Conservation (phyloP, 225 moss, liverwort and hornwort species). For the Marchantia polymorpha region DNA sequence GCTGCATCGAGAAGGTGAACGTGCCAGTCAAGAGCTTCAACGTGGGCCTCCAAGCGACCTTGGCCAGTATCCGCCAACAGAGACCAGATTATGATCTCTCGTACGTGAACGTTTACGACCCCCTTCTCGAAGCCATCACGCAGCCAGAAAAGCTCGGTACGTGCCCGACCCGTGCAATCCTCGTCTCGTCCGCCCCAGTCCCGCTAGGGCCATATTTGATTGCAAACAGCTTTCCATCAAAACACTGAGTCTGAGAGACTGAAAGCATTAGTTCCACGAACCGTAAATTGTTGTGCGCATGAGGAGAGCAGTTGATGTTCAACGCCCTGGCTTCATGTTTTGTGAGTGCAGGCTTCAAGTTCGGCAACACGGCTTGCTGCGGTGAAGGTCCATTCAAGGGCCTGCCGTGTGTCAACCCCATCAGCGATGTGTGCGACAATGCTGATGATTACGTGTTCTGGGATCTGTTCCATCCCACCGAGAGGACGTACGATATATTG, state of each 20-base stretch:
- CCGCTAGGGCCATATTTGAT: background rate
- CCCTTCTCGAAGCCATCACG: conserved; percentile 26
- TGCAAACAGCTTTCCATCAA: background rate
- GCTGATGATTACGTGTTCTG: conserved; percentile 65
- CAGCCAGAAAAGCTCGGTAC: conserved; percentile 53
- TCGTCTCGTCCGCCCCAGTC: too few relatives aligned
- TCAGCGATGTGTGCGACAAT: conserved; percentile 46
- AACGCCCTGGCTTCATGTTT: too few relatives aligned
- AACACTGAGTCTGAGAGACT: too few relatives aligned
- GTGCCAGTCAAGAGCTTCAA: conserved; percentile 47
- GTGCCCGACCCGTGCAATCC: background rate
- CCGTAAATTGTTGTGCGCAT: too few relatives aligned
- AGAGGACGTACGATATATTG: conserved; percentile 51
- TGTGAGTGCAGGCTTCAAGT: conserved; percentile 47
- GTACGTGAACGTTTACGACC: conserved; percentile 59
- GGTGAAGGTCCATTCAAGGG: conserved; percentile 64
- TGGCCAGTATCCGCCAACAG: conserved; percentile 43
- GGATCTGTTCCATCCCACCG: conserved; percentile 80
- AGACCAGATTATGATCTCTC: conserved; percentile 45
- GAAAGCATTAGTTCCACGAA: too few relatives aligned
- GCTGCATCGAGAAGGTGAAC: conserved; percentile 56
- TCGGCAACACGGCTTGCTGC: conserved; percentile 54
- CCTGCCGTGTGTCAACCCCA: conserved; percentile 41
- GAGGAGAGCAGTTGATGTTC: too few relatives aligned
- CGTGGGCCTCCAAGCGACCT: conserved; percentile 28